Percentiles rank a stretch among this genome's conserved stretches.
These are phyloP conservation scores for Santalum album DNA, from an alignment of 164 flowering plant species.

Conservation along the genomic window DNA sequence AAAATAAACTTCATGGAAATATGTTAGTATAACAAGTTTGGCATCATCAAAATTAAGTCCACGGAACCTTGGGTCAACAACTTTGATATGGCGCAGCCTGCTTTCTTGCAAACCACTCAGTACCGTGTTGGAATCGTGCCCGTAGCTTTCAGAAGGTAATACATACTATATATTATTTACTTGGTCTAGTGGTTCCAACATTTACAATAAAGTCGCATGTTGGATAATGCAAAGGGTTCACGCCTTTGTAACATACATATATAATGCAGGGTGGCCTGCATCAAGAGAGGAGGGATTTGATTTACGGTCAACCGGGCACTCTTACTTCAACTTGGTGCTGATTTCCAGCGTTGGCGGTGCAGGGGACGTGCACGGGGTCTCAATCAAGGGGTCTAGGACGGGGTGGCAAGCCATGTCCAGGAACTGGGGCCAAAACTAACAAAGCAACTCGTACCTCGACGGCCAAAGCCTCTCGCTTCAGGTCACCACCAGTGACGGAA, in stretches of 20 bases:
- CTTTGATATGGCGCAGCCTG: slow-evolving; percentile 43
- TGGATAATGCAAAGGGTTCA: too few relatives aligned
- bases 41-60: too few relatives aligned
- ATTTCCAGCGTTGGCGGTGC: slow-evolving; percentile 38
- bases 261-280: slow-evolving; percentile 28
- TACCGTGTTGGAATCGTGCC: slow-evolving; percentile 42
- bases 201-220: too few relatives aligned
- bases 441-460: slow-evolving; percentile 30
- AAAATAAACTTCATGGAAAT: too few relatives aligned
- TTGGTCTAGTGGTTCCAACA: too few relatives aligned
- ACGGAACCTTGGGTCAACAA: too few relatives aligned
- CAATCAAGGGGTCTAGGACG: slow-evolving; percentile 29
- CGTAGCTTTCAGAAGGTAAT: slow-evolving; percentile 32
- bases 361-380: slow-evolving; percentile 34
- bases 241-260: too few relatives aligned
- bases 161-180: too few relatives aligned
- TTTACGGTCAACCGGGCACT: slow-evolving; percentile 37
- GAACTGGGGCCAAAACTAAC: slow-evolving; percentile 47
- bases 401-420: slow-evolving; percentile 38
- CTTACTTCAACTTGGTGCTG: slow-evolving; percentile 38
- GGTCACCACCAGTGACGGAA: slow-evolving; percentile 34
- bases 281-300: slow-evolving; percentile 35
- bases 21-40: too few relatives aligned
- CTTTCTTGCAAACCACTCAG: slow-evolving; percentile 35
- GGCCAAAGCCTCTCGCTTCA: slow-evolving; percentile 33